Conservation (phyloP, 1,284 basidiomycete genomes). For the Quambalaria eucalypti region DNA sequence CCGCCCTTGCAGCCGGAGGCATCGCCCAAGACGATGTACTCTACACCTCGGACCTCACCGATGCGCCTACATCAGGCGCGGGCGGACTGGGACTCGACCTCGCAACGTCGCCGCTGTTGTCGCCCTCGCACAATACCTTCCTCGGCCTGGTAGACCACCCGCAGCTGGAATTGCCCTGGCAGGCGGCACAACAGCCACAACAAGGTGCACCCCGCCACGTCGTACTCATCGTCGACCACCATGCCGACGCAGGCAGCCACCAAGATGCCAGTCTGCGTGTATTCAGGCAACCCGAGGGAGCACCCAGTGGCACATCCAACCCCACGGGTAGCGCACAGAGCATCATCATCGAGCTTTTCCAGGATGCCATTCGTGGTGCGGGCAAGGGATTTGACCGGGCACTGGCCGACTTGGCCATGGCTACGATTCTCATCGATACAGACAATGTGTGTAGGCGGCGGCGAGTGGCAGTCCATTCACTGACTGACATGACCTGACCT, state of each 20-base stretch:
- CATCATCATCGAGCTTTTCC: slow-evolving; percentile 17
- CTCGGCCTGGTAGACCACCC: slow-evolving; percentile 74
- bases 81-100: slow-evolving; percentile 8
- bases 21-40: slow-evolving; percentile 48
- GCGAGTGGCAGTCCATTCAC: too few species aligned
- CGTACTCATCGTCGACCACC: slow-evolving; percentile 80
- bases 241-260: slow-evolving; percentile 72
- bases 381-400: slow-evolving; percentile 8
- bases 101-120: slow-evolving; percentile 10
- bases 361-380: slow-evolving; percentile 5
- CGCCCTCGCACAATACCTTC: slow-evolving; percentile 12
- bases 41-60: slow-evolving; percentile 3
- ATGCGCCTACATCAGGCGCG: not conserved
- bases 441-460: slow-evolving; percentile 46
- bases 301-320: slow-evolving; percentile 10
- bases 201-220: slow-evolving; percentile 54
- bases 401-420: slow-evolving; percentile 36
- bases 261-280: slow-evolving; percentile 39
- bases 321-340: slow-evolving; percentile 18
- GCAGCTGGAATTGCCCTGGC: slow-evolving; percentile 20
- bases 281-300: slow-evolving; percentile 17
- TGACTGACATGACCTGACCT: too few species aligned
- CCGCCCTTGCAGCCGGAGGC: slow-evolving; percentile 1
- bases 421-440: slow-evolving; percentile 49
- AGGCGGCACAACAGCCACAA: slow-evolving; percentile 10